Base-by-base conservation (phyloP, 805 yeast genomes). In the Debaryomyces maramus region DNA sequence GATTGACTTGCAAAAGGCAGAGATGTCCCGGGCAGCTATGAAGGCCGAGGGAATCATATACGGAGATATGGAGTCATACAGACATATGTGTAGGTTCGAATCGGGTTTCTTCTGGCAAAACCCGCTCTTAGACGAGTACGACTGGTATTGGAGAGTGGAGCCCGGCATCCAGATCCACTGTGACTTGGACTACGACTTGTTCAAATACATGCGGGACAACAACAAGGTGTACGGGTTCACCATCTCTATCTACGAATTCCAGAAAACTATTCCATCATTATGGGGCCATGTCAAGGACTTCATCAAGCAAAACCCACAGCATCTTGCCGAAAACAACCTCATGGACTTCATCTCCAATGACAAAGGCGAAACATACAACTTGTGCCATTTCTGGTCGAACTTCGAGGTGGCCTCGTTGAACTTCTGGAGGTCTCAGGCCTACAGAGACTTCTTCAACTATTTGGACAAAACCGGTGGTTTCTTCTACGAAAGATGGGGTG, bases 71-170 rank as follows among this genome's bases (percentile, higher is more conserved):
- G 81, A 77, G 46, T 73, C 89, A 13, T 88, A 88, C 66, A 80
- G 96, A 68, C 95, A 88, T 63, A 88, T 88, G 97, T 88, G 97
- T 62, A 77, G 97, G 57, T 89, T 75, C 57, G 95, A 88, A 63
- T 83, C 93, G 11, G 97, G 97, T 0, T 85, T 88, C 66, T 89
- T 89, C 66, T 88, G 77, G 73, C 78, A 83, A 64, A 93, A 87
- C 58, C 83, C 83, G 31, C 57, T 85, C 43, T 60, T 89, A 73
- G 71, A 70, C 40, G 83, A 86, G n/a, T 88, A 81, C 61, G 88
- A 85, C 45, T 89, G 83, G 75, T 89, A 89, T 72, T 89, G 97
- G 97, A 80, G 97, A 67, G 95, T 89, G 40, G 97, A 89, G 64
- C 96, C 97, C 14, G 86, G 81, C 58, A 77, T 85, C 59, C 77